A percentile compares a stretch with the other conserved stretches of the same genome.
These are phyloP conservation scores for Margaritispora aquatica DNA, from an alignment of 495 filamentous ascomycete species.

Conservation along the genomic window DNA sequence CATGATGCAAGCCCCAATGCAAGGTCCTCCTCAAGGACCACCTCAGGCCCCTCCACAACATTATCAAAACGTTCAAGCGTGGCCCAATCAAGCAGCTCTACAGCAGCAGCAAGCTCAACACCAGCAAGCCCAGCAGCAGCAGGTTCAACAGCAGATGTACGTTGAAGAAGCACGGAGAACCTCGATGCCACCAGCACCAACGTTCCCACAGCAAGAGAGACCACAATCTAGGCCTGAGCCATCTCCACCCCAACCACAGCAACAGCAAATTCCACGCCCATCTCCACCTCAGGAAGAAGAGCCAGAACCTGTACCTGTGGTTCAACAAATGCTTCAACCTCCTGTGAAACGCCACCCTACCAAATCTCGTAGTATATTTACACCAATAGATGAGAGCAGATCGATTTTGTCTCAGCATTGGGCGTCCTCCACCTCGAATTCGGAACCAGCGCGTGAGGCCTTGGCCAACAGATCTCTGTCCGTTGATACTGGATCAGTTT, in stretches of 20 bases:
- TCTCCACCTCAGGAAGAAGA: slow-evolving; percentile 27
- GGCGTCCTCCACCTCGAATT: slow-evolving; percentile 45
- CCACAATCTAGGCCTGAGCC: slow-evolving; percentile 25
- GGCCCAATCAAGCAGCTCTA: slow-evolving; percentile 34
- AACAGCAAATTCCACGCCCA: slow-evolving; percentile 30
- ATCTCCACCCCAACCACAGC: slow-evolving; percentile 29
- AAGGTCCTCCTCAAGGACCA: slow-evolving; percentile 38
- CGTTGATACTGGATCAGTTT: slow-evolving; percentile 52
- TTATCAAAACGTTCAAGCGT: slow-evolving; percentile 29
- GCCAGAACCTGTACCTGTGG: slow-evolving; percentile 37
- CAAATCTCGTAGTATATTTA: slow-evolving; percentile 91
- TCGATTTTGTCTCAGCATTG: slow-evolving; percentile 86
- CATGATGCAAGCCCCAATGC: slow-evolving; percentile 31
- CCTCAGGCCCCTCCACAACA: slow-evolving; percentile 33
- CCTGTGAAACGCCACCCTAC: slow-evolving; percentile 67
- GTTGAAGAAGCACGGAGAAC: slow-evolving; percentile 61
- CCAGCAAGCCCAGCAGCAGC: slow-evolving; percentile 49
- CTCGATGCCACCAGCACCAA: slow-evolving; percentile 46
- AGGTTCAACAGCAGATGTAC: slow-evolving; percentile 46
- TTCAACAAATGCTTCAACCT: slow-evolving; percentile 38
- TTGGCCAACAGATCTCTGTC: slow-evolving; percentile 49
- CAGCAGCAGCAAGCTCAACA: slow-evolving; percentile 39
- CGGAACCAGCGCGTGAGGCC: slow-evolving; percentile 37
- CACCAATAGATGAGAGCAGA: slow-evolving; percentile 87
- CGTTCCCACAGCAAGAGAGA: slow-evolving; percentile 40